phyloP scores from a whole-genome alignment of 2,329 filamentous ascomycete genomes.

The Aspergillus terreus region DNA sequence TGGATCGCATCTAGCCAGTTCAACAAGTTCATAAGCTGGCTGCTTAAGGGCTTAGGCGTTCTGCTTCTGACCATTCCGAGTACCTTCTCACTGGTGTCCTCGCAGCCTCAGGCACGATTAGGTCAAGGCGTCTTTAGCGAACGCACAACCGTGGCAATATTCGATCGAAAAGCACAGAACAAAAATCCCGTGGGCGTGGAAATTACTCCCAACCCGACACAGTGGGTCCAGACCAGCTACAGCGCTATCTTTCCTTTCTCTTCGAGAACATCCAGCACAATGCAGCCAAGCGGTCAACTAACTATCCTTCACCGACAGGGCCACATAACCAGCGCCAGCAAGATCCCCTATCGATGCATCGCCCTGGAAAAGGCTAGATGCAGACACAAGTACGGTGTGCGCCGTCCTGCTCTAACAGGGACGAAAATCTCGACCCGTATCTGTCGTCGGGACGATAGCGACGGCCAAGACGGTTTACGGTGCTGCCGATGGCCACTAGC shows the following conservation, averaged over 20 bases:
- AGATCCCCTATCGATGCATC: no score
- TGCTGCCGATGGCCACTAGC: constrained; percentile 25
- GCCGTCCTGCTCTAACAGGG: no score
- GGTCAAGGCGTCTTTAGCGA: constrained; percentile 11
- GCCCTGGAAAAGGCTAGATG: no score
- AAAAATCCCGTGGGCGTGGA: background rate
- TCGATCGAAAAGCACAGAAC: background rate
- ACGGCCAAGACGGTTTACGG: constrained; percentile 14
- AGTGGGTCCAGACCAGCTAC: no score
- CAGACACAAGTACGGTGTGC: no score
- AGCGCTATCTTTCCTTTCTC: no score
- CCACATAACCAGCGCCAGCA: no score
- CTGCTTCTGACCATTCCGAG: background rate
- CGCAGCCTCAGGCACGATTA: constrained; percentile 6
- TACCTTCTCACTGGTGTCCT: background rate
- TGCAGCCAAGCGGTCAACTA: no score
- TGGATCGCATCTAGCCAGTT: background rate
- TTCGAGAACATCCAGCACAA: no score
- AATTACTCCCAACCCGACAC: no score
- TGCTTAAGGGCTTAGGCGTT: background rate
- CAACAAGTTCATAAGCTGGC: background rate
- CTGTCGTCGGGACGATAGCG: constrained; percentile 10
- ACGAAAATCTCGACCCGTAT: background rate
- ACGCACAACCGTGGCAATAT: constrained; percentile 2
- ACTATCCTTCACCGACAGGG: no score